These are phyloP conservation scores for Rosellinia necatrix DNA, from an alignment of 2,329 filamentous ascomycete genomes.

Conservation along the genomic window DNA sequence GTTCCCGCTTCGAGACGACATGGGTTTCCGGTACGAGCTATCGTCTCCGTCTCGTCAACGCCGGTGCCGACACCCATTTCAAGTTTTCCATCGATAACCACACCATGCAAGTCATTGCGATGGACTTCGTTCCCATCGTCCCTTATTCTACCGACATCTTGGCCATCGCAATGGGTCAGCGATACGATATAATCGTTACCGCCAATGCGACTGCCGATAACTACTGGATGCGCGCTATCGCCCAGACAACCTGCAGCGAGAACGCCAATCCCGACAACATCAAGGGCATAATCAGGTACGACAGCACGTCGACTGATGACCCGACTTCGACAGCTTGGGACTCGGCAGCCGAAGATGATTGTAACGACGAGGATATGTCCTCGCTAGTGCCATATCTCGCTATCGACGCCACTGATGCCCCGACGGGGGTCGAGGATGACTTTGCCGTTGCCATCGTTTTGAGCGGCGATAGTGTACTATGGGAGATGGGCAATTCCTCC, in stretches of 20 bases:
- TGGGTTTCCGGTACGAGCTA: conserved; percentile 49
- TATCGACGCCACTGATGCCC: conserved; percentile 10
- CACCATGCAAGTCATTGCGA: conserved; percentile 58
- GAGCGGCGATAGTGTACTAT: background rate
- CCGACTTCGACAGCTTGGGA: conserved; percentile 8
- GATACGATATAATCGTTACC: conserved; percentile 31
- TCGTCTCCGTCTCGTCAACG: conserved; percentile 53
- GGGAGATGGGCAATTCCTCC: conserved; percentile 7
- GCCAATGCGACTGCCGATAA: conserved; percentile 26
- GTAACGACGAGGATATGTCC: conserved; percentile 21
- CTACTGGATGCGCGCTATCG: conserved; percentile 40
- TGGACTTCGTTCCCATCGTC: conserved; percentile 59
- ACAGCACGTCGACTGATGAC: conserved; percentile 31
- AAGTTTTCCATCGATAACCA: conserved; percentile 60
- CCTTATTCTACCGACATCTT: conserved; percentile 56
- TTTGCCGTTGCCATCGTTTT: conserved; percentile 2
- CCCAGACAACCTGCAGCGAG: conserved; percentile 23
- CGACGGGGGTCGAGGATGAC: conserved; percentile 7
- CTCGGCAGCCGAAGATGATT: conserved; percentile 10
- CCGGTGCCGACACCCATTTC: conserved; percentile 46
- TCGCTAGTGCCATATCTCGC: conserved; percentile 11
- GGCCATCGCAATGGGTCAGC: conserved; percentile 38
- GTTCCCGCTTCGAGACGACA: conserved; percentile 31
- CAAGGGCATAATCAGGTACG: conserved; percentile 37
- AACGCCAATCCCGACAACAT: conserved; percentile 24